Percentiles rank a stretch among this genome's conserved stretches.
Conservation (phyloP, 352 stramenopile genomes). For the Phytophthora syringae region DNA sequence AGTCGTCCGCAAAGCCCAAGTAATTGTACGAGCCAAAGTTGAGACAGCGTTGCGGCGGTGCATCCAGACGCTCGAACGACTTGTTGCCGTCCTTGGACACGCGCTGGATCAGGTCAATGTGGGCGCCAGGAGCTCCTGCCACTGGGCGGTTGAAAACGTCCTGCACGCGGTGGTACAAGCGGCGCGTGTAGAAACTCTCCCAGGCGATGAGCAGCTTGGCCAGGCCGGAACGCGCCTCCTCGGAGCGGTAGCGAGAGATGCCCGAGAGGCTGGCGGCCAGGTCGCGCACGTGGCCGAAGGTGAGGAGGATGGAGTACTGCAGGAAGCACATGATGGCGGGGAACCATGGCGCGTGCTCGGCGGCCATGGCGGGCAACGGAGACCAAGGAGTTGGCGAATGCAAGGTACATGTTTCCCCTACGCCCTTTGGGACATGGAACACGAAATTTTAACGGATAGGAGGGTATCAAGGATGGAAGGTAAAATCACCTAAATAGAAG, state of each 20-base stretch:
- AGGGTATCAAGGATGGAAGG: not conserved
- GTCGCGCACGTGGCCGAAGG: constrained; percentile 83
- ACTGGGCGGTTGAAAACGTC: constrained; percentile 88
- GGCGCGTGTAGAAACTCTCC: constrained; percentile 99
- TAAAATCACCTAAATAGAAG: not conserved
- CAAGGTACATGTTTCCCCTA: not conserved
- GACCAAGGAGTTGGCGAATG: too few relatives aligned
- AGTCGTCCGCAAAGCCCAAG: constrained; percentile 99
- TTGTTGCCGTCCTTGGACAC: constrained; percentile 86
- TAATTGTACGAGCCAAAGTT: constrained; percentile 99
- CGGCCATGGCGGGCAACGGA: constrained; percentile 39
- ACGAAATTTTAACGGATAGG: not conserved
- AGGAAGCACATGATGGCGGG: constrained; percentile 85
- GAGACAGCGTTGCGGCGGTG: constrained; percentile 87
- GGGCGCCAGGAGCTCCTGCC: constrained; percentile 67
- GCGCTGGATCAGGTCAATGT: constrained; percentile 96
- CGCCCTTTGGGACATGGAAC: not conserved
- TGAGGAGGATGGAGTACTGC: constrained; percentile 81
- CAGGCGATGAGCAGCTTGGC: constrained; percentile 96
- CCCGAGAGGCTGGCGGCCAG: constrained; percentile 69
- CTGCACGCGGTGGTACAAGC: constrained; percentile 98
- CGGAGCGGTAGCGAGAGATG: constrained; percentile 71
- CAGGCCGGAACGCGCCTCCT: constrained; percentile 85
- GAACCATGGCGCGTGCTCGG: constrained; percentile 68
- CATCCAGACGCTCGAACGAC: constrained; percentile 74